Percentiles rank a stretch among this genome's conserved stretches.
phyloP scores from a whole-genome alignment of 2,329 filamentous ascomycete genomes.

The Fusarium duplospermum region DNA sequence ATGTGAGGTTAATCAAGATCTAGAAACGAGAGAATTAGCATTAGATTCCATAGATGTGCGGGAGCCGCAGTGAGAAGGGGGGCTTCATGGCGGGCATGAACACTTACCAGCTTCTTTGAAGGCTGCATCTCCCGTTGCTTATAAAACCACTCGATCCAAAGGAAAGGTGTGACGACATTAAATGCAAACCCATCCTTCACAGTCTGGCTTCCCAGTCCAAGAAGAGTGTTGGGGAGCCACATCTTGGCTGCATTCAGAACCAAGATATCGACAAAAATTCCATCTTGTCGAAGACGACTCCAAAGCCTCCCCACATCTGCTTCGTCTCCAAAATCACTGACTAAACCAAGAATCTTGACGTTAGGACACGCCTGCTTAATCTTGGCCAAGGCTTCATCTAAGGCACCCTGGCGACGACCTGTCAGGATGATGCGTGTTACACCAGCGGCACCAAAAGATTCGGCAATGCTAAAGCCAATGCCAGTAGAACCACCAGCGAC shows the following conservation, averaged over 20 bases:
- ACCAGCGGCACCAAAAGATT: slow-evolving; percentile 59
- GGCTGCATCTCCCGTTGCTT: neutral
- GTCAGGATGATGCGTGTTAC: slow-evolving; percentile 52
- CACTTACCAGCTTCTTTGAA: neutral
- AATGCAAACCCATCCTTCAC: slow-evolving; percentile 1
- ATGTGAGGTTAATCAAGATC: neutral
- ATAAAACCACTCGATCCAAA: neutral
- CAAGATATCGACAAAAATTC: slow-evolving; percentile 5
- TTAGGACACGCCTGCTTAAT: neutral
- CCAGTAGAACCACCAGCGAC: slow-evolving; percentile 74
- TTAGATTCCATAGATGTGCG: neutral
- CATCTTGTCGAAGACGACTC: neutral
- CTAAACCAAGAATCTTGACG: neutral
- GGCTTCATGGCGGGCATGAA: neutral
- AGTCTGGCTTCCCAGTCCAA: neutral
- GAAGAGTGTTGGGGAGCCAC: slow-evolving; percentile 5
- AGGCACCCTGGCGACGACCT: slow-evolving; percentile 31
- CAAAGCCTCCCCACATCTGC: neutral
- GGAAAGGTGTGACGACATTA: neutral
- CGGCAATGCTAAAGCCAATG: slow-evolving; percentile 72
- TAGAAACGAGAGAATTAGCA: neutral
- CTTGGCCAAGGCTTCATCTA: neutral
- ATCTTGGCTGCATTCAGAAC: slow-evolving; percentile 1
- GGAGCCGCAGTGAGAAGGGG: neutral
- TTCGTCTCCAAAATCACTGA: neutral